Base-by-base conservation (phyloP, 2,329 filamentous ascomycete genomes). In the Emergomyces africanus region DNA sequence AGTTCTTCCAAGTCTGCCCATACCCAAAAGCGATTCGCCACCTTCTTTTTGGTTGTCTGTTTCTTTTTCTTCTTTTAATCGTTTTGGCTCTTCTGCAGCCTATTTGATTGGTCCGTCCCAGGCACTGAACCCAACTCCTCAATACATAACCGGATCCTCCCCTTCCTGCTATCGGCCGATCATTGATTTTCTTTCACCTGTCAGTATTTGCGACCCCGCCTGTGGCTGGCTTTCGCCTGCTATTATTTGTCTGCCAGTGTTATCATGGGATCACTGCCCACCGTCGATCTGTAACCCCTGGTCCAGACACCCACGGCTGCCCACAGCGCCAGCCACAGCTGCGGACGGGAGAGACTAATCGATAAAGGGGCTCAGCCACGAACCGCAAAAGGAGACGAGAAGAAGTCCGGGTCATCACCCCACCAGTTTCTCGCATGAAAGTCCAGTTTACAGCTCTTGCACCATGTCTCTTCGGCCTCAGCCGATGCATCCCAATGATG, bases 391-490 rank as follows among this genome's bases (percentile, higher is more conserved):
- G 14, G 18, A 39, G 55, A 12, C 10, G 35, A 33, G 28, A 23
- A 20, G 28, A 57, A 57, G 12, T 23, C 3, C 10, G 33, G n/a
- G 39, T 14, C 10, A 10, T 2, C 10, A n/a, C 55, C 44, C 20
- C 14, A 48, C 28, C 33, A 25, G 18, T 5, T 23, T 18, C 42
- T 46, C 42, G 4, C n/a, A 20, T 15, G 23, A 14, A 33, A 39
- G 42, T n/a, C 28, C 18, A 18, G 15, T 42, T 25, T 35, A 18
- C 9, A 10, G 6, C 20, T 20, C 18, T 44, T 30, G 25, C 25
- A 60, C 2, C 44, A 61, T 61, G 58, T 57, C 60, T n/a, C 42
- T 33, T 28, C 58, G 28, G 14, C 48, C 55, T 30, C 58, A 60
- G 46, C 33, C 57, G 23, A 23, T 44, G 42, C 54, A 41, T 9